Evolutionary conservation across 495 filamentous ascomycete species (phyloP), one percentile per base, ranked within the genome.

Genomic region (Hypoxylon intermedium): DNA sequence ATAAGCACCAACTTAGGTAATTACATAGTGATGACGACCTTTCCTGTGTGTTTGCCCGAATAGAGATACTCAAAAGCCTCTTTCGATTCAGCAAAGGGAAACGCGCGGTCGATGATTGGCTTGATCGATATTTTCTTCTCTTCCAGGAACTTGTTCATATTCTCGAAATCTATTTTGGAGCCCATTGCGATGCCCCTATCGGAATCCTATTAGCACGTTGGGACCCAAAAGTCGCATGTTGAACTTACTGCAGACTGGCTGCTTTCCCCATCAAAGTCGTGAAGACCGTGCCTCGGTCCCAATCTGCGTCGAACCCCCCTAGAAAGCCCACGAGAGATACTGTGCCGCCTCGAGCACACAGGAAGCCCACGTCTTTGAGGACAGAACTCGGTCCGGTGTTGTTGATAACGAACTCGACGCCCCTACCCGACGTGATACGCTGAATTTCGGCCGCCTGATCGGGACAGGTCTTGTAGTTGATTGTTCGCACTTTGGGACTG

Each of bases 371-470:
- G 40, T 60, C 51, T 1, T 41, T 15, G 5, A 59, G 60, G n/a
- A 70, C 21, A 11, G 56, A 71, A 40, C 21, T 19, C 16, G 67
- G 58, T 2, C 67, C 65, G 33, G 5, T 53, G 16, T 57, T 65
- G 19, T 70, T 60, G 26, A 70, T n/a, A 3, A 70, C 37, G 12
- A 72, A 11, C 41, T 75, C 71, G 19, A 74, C 74, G 9, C 74
- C 72, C 30, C 57, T 57, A 9, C 70, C 71, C 15, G 53, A 53
- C 0, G 72, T 76, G 0, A 77, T 38, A 12, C 38, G 33, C 44
- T 41, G 54, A 12, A 70, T 67, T 33, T 71, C 65, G 2, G 53
- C 67, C 0, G 21, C 53, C 24, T 49, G 38, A 15, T 74, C 67
- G 3, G 45, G 18, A 12, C 40, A 12, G 1, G 60, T 61, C 18